Conservation (phyloP, 1,284 basidiomycete genomes). For the Calocybe gambosa region DNA sequence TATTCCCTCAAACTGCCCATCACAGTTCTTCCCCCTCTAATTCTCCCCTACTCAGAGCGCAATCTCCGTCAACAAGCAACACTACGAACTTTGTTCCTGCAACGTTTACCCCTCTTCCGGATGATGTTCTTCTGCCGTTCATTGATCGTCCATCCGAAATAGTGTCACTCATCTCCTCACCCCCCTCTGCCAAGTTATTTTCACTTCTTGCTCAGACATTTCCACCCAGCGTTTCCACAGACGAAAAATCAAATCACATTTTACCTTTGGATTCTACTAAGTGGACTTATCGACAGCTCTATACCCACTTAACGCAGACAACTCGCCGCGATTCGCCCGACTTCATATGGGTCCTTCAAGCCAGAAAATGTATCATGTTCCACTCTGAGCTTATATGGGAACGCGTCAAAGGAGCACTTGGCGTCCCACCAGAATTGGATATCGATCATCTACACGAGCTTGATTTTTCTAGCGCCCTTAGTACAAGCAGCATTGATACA, state of each 20-base stretch:
- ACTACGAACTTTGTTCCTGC: conserved; percentile 29
- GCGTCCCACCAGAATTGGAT: conserved; percentile 72
- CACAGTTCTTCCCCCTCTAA: conserved; percentile 20
- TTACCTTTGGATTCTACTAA: conserved; percentile 40
- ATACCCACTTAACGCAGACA: conserved; percentile 53
- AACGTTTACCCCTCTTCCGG: conserved; percentile 65
- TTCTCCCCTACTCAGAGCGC: conserved; percentile 18
- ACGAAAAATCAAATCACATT: conserved; percentile 8
- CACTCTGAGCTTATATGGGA: conserved; percentile 80
- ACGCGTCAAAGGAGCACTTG: conserved; percentile 70
- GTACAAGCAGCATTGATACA: conserved; percentile 19
- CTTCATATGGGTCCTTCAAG: conserved; percentile 53
- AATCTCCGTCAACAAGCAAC: conserved; percentile 14
- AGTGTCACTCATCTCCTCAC: conserved; percentile 47
- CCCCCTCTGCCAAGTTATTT: conserved; percentile 62
- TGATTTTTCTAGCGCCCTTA: conserved; percentile 10
- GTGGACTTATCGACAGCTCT: conserved; percentile 56
- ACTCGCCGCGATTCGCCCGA: conserved; percentile 57
- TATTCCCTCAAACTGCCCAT: conserved; percentile 13
- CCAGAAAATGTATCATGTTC: conserved; percentile 59
- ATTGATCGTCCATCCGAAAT: conserved; percentile 69
- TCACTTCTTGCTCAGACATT: conserved; percentile 67
- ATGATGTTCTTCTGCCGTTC: conserved; percentile 69
- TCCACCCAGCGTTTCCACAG: conserved; percentile 16
- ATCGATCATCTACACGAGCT: conserved; percentile 31